A percentile compares a stretch with the other conserved stretches of the same genome.
Conservation (phyloP, 2,329 filamentous ascomycete genomes). For the Beauveria rudraprayagi region DNA sequence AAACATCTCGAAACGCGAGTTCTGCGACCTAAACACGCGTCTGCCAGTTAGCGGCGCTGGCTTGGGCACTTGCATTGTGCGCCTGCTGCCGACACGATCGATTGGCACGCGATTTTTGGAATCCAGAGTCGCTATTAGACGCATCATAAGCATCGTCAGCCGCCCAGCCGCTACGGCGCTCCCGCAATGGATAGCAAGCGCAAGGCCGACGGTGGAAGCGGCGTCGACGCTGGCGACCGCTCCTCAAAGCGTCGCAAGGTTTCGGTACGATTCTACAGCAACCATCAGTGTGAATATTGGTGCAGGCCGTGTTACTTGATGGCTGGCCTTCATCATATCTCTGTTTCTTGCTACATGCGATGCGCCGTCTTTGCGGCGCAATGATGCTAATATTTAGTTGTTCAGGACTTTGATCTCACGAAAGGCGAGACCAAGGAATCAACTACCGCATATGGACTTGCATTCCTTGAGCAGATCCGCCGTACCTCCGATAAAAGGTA, state of each 20-base stretch:
- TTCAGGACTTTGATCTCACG: slow-evolving; percentile 37
- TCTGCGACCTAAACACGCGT: slow-evolving; percentile 5
- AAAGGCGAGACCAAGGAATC: slow-evolving; percentile 57
- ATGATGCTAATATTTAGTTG: slow-evolving; percentile 1
- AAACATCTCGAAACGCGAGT: background rate
- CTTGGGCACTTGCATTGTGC: background rate
- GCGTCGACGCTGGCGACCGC: slow-evolving; percentile 42
- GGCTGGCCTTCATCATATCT: background rate
- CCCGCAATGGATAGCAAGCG: slow-evolving; percentile 48
- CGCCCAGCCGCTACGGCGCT: background rate
- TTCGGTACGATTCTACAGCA: slow-evolving; percentile 30
- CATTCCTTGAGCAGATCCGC: slow-evolving; percentile 67
- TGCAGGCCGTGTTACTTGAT: background rate
- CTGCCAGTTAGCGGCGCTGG: background rate
- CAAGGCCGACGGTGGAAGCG: slow-evolving; percentile 41
- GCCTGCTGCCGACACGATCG: background rate
- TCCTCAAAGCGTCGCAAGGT: slow-evolving; percentile 48
- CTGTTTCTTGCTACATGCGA: background rate
- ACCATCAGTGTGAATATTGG: background rate
- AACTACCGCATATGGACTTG: slow-evolving; percentile 63
- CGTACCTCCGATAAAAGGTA: slow-evolving; percentile 77
- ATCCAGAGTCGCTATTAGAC: background rate
- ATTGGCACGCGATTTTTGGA: background rate
- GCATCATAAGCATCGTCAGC: background rate
- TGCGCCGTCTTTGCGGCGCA: background rate